Base-by-base conservation (phyloP, 805 yeast genomes). In the Wickerhamomyces hampshirensis region DNA sequence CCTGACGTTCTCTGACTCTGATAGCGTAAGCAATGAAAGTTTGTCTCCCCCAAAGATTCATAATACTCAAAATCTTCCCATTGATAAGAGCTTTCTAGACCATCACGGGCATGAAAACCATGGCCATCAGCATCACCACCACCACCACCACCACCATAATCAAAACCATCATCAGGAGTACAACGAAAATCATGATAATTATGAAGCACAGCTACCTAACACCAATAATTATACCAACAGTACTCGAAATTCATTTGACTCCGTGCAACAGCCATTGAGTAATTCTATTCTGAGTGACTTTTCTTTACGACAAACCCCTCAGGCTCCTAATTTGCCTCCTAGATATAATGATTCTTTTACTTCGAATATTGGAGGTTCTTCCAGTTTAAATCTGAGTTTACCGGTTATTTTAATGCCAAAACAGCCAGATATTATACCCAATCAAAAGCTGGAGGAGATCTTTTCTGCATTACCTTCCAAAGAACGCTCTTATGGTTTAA, bases 381-480 rank as follows among this genome's bases (percentile, higher is more conserved):
- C 36, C 37, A 6, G 26, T 40, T 6, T 48, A 23, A 48, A 47
- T 24, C 44, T 45, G 21, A 48, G 51, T 5, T 36, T 30, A 33
- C 56, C 51, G 31, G 60, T 33, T 43, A 55, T 50, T 13, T 26
- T 50, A 18, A 40, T 49, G 28, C 53, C 50, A 7, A 50, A 48
- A 27, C 47, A 40, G 23, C 50, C 52, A 8, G 50, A 50, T 18
- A 36, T 46, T 18, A 43, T 48, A 5, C 48, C 56, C 14, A 46
- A 52, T 23, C 45, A 58, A 33, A 55, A 53, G 26, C 40, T 40
- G 24, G 46, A 38, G 18, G 69, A 66, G 40, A 52, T 75, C 11
- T 47, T 59, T n/a, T 54, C 60, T 7, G 69, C 66, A 39, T 45
- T 75, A 11, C 81, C 82, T 1, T 51, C 68, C 1, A 63, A 57